phyloP scores from a whole-genome alignment of 2,329 filamentous ascomycete genomes.

The Acrodontium crateriforme region DNA sequence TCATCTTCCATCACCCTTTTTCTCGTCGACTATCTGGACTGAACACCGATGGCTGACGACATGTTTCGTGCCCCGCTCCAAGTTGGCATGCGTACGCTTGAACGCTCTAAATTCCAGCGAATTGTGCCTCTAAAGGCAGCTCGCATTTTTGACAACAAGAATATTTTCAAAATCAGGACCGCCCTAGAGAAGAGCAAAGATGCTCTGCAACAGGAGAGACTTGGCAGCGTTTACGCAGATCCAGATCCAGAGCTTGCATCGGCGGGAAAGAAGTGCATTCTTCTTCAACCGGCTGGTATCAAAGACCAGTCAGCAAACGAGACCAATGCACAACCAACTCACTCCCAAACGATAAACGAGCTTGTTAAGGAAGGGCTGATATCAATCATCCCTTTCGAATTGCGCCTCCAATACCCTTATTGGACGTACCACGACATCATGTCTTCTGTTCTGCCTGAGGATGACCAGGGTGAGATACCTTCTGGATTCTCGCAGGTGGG shows the following conservation, averaged over 20 bases:
- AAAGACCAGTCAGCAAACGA: neutral
- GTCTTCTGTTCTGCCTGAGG: slow-evolving; percentile 63
- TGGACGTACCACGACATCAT: slow-evolving; percentile 85
- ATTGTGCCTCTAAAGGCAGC: slow-evolving; percentile 66
- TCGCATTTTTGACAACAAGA: slow-evolving; percentile 57
- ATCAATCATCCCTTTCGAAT: slow-evolving; percentile 57
- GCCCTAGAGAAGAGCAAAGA: slow-evolving; percentile 53
- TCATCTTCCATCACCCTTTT: neutral
- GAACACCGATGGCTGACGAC: slow-evolving; percentile 21
- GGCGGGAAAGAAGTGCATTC: slow-evolving; percentile 30
- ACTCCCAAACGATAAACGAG: slow-evolving; percentile 56
- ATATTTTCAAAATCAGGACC: slow-evolving; percentile 59
- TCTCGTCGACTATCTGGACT: neutral
- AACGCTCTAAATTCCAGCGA: slow-evolving; percentile 70
- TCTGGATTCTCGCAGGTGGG: slow-evolving; percentile 79
- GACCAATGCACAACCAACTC: slow-evolving; percentile 42
- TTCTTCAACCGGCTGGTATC: slow-evolving; percentile 32
- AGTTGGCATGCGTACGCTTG: slow-evolving; percentile 64
- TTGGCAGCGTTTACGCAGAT: slow-evolving; percentile 50
- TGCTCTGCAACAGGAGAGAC: slow-evolving; percentile 48
- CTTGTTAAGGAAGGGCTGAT: slow-evolving; percentile 56
- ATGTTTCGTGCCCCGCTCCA: slow-evolving; percentile 72
- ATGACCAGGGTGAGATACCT: slow-evolving; percentile 67
- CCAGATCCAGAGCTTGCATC: slow-evolving; percentile 42
- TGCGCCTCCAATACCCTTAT: slow-evolving; percentile 68